Evolutionary conservation across 2,329 filamentous ascomycete genomes (phyloP).

Genomic region (Ophiostoma perfectum): DNA sequence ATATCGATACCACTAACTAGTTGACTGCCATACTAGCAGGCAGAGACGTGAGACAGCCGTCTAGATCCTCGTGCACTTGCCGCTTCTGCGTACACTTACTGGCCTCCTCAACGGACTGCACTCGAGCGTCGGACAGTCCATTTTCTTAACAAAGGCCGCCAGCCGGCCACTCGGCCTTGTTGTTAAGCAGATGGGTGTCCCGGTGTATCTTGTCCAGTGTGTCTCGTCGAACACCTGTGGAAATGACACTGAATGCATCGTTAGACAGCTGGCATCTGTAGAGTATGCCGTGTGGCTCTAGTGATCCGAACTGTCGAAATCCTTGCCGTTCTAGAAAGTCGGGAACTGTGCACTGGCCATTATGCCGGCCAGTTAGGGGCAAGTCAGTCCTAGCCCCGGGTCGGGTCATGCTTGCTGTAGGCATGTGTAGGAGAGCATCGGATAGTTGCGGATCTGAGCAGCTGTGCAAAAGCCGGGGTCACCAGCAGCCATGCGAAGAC

Average conservation of each 20-base stretch:
- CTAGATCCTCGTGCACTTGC: constrained; percentile 31
- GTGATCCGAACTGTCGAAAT: constrained; percentile 35
- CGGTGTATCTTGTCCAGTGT: neutral
- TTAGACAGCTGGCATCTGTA: constrained; percentile 18
- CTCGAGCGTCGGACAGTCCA: constrained; percentile 21
- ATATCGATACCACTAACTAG: too few relatives aligned
- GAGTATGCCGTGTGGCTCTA: constrained; percentile 24
- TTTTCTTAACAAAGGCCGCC: neutral
- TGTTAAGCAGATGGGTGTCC: neutral
- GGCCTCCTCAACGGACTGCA: constrained; percentile 32
- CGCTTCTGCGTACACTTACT: constrained; percentile 33
- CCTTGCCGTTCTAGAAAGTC: constrained; percentile 48
- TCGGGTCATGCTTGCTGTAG: constrained; percentile 36
- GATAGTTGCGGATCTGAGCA: constrained; percentile 35
- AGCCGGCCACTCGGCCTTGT: neutral
- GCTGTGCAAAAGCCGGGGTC: constrained; percentile 35
- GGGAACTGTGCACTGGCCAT: constrained; percentile 43
- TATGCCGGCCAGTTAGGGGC: constrained; percentile 36
- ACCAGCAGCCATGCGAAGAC: constrained; percentile 39
- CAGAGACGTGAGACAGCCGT: constrained; percentile 29
- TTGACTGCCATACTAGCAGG: constrained; percentile 1
- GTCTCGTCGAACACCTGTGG: neutral
- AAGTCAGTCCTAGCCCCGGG: constrained; percentile 36
- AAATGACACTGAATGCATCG: neutral
- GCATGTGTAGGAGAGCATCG: constrained; percentile 41